Conservation (phyloP, 495 filamentous ascomycete genomes). For the Delitschia confertaspora region DNA sequence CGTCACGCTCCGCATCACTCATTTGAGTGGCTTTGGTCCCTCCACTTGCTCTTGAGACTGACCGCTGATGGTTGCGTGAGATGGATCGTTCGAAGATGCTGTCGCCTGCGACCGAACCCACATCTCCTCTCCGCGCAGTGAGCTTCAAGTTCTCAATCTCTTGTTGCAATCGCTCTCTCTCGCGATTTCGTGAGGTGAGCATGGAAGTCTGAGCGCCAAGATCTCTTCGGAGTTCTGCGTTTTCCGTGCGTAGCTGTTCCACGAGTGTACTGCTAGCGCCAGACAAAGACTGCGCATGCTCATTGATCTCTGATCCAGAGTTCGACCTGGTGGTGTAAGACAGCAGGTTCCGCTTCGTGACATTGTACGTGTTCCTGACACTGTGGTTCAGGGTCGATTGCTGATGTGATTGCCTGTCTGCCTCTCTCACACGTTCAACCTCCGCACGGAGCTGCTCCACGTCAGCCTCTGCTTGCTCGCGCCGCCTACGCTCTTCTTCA, state of each 20-base stretch:
- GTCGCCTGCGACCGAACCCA: conserved; percentile 65
- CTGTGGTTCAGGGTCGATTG: conserved; percentile 41
- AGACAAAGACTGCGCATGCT: conserved; percentile 46
- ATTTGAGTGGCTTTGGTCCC: conserved; percentile 57
- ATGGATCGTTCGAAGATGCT: conserved; percentile 89
- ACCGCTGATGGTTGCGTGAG: conserved; percentile 68
- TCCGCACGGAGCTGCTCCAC: conserved; percentile 80
- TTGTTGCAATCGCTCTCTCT: conserved; percentile 88
- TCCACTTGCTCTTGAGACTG: conserved; percentile 64
- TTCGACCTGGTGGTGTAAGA: conserved; percentile 52
- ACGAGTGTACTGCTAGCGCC: conserved; percentile 59
- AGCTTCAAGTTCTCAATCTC: conserved; percentile 97
- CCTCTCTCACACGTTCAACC: conserved; percentile 61
- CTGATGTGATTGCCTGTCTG: conserved; percentile 35
- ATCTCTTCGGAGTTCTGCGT: conserved; percentile 82
- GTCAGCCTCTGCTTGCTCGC: conserved; percentile 89
- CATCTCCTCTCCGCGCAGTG: conserved; percentile 60
- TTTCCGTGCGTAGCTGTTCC: conserved; percentile 80
- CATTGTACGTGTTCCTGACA: conserved; percentile 50
- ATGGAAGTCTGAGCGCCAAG: conserved; percentile 94
- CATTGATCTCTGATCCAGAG: conserved; percentile 47
- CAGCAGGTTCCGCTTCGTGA: conserved; percentile 49
- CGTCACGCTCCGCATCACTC: conserved; percentile 76
- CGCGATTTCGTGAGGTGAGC: conserved; percentile 90
- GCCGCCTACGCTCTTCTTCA: conserved; percentile 81